Conservation (phyloP, 352 stramenopile genomes). For the Hyaloperonospora brassicae region DNA sequence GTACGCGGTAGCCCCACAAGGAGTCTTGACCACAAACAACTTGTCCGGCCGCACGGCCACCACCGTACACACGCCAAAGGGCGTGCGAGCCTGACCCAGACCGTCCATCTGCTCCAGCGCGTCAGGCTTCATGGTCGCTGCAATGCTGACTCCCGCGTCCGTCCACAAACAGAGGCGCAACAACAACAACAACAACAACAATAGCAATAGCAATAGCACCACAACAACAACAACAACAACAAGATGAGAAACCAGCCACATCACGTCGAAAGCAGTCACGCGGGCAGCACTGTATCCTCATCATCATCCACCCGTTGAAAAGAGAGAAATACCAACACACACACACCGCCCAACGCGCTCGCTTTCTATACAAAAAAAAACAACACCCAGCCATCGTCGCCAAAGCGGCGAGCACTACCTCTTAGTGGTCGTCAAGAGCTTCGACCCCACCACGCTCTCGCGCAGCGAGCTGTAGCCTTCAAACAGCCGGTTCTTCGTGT, state of each 20-base stretch:
- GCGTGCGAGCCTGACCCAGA: slow-evolving; percentile 39
- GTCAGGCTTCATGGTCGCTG: slow-evolving; percentile 22
- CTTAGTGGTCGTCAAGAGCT: slow-evolving; percentile 46
- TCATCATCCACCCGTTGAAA: neutral
- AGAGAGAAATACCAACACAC: no score
- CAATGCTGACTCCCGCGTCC: slow-evolving; percentile 17
- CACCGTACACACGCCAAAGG: slow-evolving; percentile 42
- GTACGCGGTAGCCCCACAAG: slow-evolving; percentile 38
- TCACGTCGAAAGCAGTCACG: neutral
- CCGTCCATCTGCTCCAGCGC: slow-evolving; percentile 12
- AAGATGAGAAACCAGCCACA: slow-evolving; percentile 21
- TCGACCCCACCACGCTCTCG: slow-evolving; percentile 53
- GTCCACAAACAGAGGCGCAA: slow-evolving; percentile 5
- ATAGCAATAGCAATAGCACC: neutral
- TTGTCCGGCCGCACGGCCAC: slow-evolving; percentile 42
- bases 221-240: slow-evolving; percentile 10
- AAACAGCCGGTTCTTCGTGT: slow-evolving; percentile 75
- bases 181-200: slow-evolving; percentile 15
- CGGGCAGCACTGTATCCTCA: neutral
- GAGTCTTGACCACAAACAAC: slow-evolving; percentile 49
- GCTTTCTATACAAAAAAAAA: slow-evolving; percentile 4
- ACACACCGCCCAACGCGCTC: no score
- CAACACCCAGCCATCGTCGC: no score
- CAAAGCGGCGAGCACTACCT: slow-evolving; percentile 20
- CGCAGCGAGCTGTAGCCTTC: slow-evolving; percentile 70